Conservation (phyloP, 2,329 filamentous ascomycete species). For the Ceratocystis diversiconidia region DNA sequence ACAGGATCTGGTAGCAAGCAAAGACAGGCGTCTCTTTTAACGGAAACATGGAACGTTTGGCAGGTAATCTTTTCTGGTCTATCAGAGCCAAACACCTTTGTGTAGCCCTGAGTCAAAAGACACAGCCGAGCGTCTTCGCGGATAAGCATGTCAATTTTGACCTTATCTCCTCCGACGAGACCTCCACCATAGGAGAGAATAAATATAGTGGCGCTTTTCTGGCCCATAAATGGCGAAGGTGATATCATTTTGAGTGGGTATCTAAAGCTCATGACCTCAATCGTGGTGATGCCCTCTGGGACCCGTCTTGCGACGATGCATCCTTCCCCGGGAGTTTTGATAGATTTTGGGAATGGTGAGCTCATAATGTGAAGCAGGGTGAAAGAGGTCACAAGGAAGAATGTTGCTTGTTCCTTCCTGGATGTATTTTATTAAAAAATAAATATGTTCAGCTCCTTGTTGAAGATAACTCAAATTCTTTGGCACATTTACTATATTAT, state of each 20-base stretch:
- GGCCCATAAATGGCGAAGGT: conserved; percentile 50
- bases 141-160: conserved; percentile 58
- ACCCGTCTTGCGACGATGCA: conserved; percentile 58
- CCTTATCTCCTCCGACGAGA: conserved; percentile 72
- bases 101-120: conserved; percentile 63
- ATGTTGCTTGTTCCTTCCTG: no score
- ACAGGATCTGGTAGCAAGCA: conserved; percentile 78
- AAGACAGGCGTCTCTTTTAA: conserved; percentile 39
- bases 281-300: conserved; percentile 55
- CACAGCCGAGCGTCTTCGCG: conserved; percentile 50
- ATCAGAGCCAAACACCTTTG: conserved; percentile 83
- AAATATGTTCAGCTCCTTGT: no score
- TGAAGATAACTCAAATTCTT: no score
- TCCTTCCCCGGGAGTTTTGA: conserved; percentile 64
- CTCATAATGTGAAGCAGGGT: conserved; percentile 27
- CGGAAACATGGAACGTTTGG: conserved; percentile 39
- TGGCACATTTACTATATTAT: no score
- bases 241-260: conserved; percentile 92
- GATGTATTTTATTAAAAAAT: no score
- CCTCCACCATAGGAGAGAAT: conserved; percentile 90
- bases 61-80: conserved; percentile 40
- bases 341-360: conserved; percentile 65
- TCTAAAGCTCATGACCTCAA: conserved; percentile 68
- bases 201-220: conserved; percentile 65
- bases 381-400: background rate